Percentiles rank a stretch among this genome's conserved stretches.
Conservation (phyloP, 768 basidiomycete genomes). For the Dioszegia aurantiaca region DNA sequence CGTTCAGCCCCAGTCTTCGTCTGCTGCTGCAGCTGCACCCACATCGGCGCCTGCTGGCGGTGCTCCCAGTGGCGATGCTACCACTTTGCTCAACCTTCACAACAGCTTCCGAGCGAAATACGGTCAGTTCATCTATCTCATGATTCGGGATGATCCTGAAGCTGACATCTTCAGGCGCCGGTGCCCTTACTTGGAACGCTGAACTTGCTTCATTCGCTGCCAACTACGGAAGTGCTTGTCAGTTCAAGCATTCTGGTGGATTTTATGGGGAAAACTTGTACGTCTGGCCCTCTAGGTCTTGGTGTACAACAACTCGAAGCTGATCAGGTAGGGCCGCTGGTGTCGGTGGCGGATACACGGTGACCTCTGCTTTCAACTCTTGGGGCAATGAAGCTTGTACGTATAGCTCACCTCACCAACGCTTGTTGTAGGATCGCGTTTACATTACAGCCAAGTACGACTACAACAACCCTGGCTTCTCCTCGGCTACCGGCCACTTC, state of each 20-base stretch:
- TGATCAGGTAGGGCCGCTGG: slow-evolving; percentile 13
- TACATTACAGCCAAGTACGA: slow-evolving; percentile 24
- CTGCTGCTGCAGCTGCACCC: too few species aligned
- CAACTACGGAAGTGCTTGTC: slow-evolving; percentile 66
- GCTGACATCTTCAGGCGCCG: slow-evolving; percentile 56
- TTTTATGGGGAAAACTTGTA: slow-evolving; percentile 49
- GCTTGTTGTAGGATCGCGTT: not conserved
- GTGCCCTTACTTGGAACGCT: slow-evolving; percentile 64
- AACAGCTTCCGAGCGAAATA: slow-evolving; percentile 40
- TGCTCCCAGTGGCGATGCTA: slow-evolving; percentile 13
- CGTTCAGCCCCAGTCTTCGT: too few species aligned
- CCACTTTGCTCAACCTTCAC: slow-evolving; percentile 30
- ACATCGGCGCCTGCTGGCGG: too few species aligned
- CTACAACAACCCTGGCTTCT: slow-evolving; percentile 31
- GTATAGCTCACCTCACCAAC: not conserved
- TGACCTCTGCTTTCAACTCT: slow-evolving; percentile 23
- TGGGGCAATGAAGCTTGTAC: slow-evolving; percentile 39
- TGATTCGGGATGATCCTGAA: not conserved
- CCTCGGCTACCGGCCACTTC: slow-evolving; percentile 33
- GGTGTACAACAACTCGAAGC: not conserved
- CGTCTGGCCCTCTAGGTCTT: too few species aligned
- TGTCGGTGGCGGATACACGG: slow-evolving; percentile 11
- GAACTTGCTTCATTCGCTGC: slow-evolving; percentile 63
- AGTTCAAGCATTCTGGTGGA: slow-evolving; percentile 60
- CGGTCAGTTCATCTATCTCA: slow-evolving; percentile 18